A percentile compares a stretch with the other conserved stretches of the same genome.
Conservation (phyloP, 2,329 filamentous ascomycete genomes). For the Aureobasidium leucospermi region DNA sequence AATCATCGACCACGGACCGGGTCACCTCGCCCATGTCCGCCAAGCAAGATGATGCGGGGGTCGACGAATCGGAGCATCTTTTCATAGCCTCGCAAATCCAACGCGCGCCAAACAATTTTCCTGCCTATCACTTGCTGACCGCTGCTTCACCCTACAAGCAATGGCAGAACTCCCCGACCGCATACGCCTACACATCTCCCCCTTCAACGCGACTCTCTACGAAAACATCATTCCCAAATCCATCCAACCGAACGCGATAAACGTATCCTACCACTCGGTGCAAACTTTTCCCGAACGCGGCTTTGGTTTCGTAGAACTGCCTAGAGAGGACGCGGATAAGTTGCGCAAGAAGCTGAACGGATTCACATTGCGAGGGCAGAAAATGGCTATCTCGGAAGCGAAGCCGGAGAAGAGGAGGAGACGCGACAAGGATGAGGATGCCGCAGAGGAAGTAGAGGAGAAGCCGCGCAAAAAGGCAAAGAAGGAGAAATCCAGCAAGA, state of each 20-base stretch:
- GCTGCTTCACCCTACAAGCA: background rate
- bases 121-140: background rate
- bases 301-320: slow-evolving; percentile 86
- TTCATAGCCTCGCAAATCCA: background rate
- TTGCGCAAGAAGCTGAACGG: slow-evolving; percentile 87
- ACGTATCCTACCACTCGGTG: slow-evolving; percentile 81
- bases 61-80: background rate
- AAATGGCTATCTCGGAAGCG: slow-evolving; percentile 78
- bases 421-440: slow-evolving; percentile 23
- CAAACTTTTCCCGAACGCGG: slow-evolving; percentile 83
- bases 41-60: slow-evolving; percentile 1
- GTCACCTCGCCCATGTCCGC: background rate
- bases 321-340: slow-evolving; percentile 75
- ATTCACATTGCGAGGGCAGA: slow-evolving; percentile 72
- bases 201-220: slow-evolving; percentile 69
- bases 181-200: slow-evolving; percentile 75
- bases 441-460: slow-evolving; percentile 26
- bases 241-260: slow-evolving; percentile 58
- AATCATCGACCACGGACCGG: background rate
- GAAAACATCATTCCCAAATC: slow-evolving; percentile 63
- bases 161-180: slow-evolving; percentile 17
- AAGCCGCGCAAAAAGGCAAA: slow-evolving; percentile 34
- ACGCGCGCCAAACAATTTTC: background rate
- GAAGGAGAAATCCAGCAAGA: slow-evolving; percentile 47
- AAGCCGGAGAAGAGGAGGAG: slow-evolving; percentile 52